Base-by-base conservation (phyloP, 305 asterid genomes). In the Salvia sclarea region DNA sequence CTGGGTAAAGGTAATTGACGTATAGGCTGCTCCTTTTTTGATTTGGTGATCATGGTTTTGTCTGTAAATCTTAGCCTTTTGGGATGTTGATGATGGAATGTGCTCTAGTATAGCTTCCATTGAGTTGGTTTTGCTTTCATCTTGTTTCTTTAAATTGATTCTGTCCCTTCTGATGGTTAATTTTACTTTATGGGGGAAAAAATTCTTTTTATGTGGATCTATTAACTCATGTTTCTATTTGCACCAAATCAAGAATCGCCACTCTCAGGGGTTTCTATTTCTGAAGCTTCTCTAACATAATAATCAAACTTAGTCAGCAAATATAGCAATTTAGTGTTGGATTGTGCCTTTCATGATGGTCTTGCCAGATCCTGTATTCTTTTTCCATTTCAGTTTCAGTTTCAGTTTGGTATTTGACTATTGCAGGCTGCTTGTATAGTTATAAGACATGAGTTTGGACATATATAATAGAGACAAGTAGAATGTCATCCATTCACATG, bases 11-110 rank as follows among this genome's bases (percentile, higher is more conserved):
- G 67, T 18, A 47, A 17, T 48, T 18, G 40, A 22, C 41, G 17
- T 63, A 13, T 22, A 56, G 69, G 37, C 33, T 47, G 5, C 18
- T 7, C 59, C 61, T 13, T 54, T 28, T 6, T 28, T 54, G 6
- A 12, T 52, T 52, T 54, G 40, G 16, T 53, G 28, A 25, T 55
- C 18, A 8, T 16, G 9, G 3, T 43, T 37, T 20, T 16, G 37
- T 28, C 22, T 76, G 70, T 43, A 50, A 60, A 60, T 54, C 13
- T 43, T 12, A 6, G 33, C 37, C 21, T 47, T 48, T 24, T 55
- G 53, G 52, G 66, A n/a, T 61, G 16, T 54, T 7, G 20, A 4
- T 68, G 40, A 52, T 21, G 35, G 38, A 31, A 61, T 13, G 37
- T 61, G 50, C 35, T 68, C 35, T 61, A 14, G 60, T 31, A 33